These are phyloP conservation scores for Sphagnum contortum DNA, from an alignment of 225 moss, liverwort and hornwort species.

Conservation along the genomic window DNA sequence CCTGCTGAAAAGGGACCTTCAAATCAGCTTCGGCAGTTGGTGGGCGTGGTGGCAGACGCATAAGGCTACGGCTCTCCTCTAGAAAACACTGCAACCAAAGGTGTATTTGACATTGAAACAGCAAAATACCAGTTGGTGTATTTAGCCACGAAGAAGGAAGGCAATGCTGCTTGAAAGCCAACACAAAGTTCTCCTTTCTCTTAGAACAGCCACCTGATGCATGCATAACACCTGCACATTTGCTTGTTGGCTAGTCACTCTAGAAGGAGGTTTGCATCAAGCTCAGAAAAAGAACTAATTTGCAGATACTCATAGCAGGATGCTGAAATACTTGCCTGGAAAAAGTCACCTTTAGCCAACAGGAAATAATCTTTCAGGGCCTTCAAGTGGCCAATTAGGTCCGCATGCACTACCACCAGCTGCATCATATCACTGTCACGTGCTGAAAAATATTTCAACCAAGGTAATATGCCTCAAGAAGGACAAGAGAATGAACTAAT, in stretches of 20 bases:
- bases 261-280: no score
- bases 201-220: no score
- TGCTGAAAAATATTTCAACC: no score
- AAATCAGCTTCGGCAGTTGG: conserved; percentile 95
- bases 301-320: not conserved
- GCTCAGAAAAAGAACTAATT: no score
- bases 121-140: not conserved
- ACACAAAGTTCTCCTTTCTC: no score
- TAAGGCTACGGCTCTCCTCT: conserved; percentile 92
- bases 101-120: not conserved
- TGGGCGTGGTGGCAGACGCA: conserved; percentile 89
- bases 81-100: conserved; percentile 72
- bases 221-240: no score
- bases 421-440: conserved; percentile 21
- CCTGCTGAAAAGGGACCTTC: conserved; percentile 98
- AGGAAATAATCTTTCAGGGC: conserved; percentile 97
- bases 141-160: not conserved
- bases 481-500: no score
- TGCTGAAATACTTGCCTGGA: conserved; percentile 59
- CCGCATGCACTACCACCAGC: conserved; percentile 98
- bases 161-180: no score
- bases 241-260: no score
- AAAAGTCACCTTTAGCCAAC: conserved; percentile 98
- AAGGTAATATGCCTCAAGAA: no score
- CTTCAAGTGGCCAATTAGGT: conserved; percentile 91